These are phyloP conservation scores for Chalciporus pseudorubinellus DNA, from an alignment of 768 basidiomycete species.

Conservation along the genomic window DNA sequence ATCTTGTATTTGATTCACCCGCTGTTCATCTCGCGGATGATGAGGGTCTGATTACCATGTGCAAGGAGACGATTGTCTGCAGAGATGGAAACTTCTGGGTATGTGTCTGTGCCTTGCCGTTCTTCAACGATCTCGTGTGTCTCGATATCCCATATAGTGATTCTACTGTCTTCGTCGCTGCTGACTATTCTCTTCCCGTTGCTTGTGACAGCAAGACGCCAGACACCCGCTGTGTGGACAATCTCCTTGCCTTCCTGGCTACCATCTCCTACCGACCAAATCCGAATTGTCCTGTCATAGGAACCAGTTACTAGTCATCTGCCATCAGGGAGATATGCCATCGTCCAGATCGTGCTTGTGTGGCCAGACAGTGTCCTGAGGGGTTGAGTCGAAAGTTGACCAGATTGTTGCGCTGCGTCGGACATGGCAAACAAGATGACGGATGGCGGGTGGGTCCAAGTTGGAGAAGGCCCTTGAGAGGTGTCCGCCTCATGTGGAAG, in stretches of 20 bases:
- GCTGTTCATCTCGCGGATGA: neutral
- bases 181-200: constrained; percentile 4
- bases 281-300: neutral
- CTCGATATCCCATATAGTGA: constrained; percentile 6
- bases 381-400: too few species aligned
- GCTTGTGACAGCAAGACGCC: neutral
- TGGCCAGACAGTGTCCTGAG: neutral
- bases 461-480: too few species aligned
- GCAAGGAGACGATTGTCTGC: constrained; percentile 7
- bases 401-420: too few species aligned
- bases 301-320: constrained; percentile 4
- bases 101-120: neutral
- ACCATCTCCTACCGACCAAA: constrained; percentile 10
- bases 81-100: neutral
- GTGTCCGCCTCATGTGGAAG: too few species aligned
- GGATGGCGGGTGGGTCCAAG: too few species aligned
- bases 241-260: constrained; percentile 1
- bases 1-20: neutral
- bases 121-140: neutral
- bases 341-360: neutral
- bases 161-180: neutral
- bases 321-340: constrained; percentile 9
- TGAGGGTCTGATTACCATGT: neutral
- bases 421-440: too few species aligned
- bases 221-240: neutral